phyloP scores from a whole-genome alignment of 495 filamentous ascomycete species.

The Trichoderma orchidacearum region DNA sequence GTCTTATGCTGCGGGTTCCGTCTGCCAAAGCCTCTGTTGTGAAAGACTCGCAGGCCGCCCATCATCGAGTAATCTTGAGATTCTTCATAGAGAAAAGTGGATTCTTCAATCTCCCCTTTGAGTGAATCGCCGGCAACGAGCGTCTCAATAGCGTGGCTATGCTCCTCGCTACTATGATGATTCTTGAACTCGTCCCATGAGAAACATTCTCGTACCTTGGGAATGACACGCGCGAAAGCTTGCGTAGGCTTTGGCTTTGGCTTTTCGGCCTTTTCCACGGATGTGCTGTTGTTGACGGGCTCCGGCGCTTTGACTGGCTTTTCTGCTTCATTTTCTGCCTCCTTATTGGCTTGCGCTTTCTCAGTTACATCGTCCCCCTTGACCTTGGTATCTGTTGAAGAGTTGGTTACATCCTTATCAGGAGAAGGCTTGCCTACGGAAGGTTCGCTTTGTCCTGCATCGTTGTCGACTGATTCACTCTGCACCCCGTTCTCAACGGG shows the following conservation, averaged over 20 bases:
- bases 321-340: not conserved
- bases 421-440: not conserved
- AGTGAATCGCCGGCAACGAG: not conserved
- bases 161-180: not conserved
- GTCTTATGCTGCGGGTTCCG: not conserved
- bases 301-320: not conserved
- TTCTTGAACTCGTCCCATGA: not conserved
- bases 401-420: not conserved
- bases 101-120: not conserved
- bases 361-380: not conserved
- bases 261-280: not conserved
- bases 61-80: not conserved
- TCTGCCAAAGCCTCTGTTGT: not conserved
- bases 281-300: not conserved
- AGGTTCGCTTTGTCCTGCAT: not conserved
- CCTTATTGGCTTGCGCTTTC: not conserved
- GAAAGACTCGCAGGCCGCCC: not conserved
- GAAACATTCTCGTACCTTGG: not conserved
- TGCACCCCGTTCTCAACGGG: not conserved
- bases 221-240: not conserved
- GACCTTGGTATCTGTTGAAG: not conserved
- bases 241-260: not conserved
- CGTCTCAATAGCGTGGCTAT: not conserved
- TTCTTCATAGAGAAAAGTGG: not conserved
- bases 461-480: not conserved